Base-by-base conservation (phyloP, 179 eudicot genomes). In the Vitellaria paradoxa region DNA sequence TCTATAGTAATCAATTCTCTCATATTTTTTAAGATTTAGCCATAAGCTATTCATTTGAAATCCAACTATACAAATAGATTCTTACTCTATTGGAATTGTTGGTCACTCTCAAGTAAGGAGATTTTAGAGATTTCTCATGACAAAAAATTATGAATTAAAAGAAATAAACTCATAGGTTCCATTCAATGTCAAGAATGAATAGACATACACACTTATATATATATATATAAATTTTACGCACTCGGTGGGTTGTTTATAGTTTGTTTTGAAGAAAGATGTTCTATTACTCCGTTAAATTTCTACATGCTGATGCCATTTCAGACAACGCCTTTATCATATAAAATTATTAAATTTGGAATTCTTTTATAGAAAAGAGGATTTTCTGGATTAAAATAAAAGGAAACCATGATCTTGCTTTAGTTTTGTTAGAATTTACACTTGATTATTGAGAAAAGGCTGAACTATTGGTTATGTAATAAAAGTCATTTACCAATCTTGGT, bases 331-430 rank as follows among this genome's bases (percentile, higher is more conserved):
- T 14, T 23, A 71, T 26, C 15, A 53, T 24, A 26, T 18, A 23
- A 30, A 30, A 26, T 18, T 30, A 30, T 18, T 55, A 50, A 70
- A 13, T 23, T 49, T 18, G 45, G 73, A n/a, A 26, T 3, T n/a
- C 42, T 53, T 3, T 55, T 37, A 9, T 62, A 17, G 74, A 17
- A 55, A 14, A 18, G 55, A 6, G 18, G 20, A 71, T 26, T 26
- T 71, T 12, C 15, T 71, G 47, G 49, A 71, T 71, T 21, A 30
- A n/a, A 45, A 26, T 59, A 26, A 21, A 73, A 42, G 76, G 52
- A 59, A 21, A 73, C 40, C 45, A 15, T 42, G 37, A 24, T 62
- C 46, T 74, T 61, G n/a, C 20, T 75, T 64, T 64, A 15, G 12
- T 57, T n/a, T n/a, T 0, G 42, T 64, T 64, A 45, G 55, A 14